Evolutionary conservation across 495 filamentous ascomycete species (phyloP).

Genomic region (Hypoxylon fuscum): DNA sequence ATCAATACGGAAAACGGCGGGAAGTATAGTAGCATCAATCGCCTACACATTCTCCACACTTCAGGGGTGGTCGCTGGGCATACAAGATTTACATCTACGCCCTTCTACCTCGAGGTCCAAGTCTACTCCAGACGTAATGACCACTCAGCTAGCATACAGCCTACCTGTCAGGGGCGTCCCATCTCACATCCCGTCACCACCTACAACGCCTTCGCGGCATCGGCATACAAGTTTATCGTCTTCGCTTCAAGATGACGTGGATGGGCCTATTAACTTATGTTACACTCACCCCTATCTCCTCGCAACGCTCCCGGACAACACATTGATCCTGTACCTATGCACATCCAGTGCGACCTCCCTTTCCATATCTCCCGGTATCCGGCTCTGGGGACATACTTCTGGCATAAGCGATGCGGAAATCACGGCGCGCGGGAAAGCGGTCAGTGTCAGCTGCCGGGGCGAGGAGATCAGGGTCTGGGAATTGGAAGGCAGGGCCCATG

Average conservation of each 20-base stretch:
- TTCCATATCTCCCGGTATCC: constrained; percentile 75
- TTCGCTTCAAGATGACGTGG: constrained; percentile 19
- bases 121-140: constrained; percentile 55
- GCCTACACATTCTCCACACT: constrained; percentile 80
- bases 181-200: constrained; percentile 54
- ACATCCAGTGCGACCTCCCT: constrained; percentile 74
- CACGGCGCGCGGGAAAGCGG: constrained; percentile 85
- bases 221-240: constrained; percentile 50
- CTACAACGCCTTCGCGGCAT: constrained; percentile 61
- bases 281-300: constrained; percentile 94
- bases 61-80: constrained; percentile 84
- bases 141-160: constrained; percentile 56
- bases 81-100: constrained; percentile 82
- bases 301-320: constrained; percentile 90
- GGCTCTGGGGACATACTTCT: constrained; percentile 94
- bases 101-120: constrained; percentile 33
- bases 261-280: constrained; percentile 76
- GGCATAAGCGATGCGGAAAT: constrained; percentile 88
- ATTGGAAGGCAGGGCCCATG: constrained; percentile 74
- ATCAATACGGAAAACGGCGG: constrained; percentile 70
- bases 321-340: constrained; percentile 85
- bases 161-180: constrained; percentile 39
- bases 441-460: constrained; percentile 83
- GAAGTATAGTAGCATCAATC: constrained; percentile 76
- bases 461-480: constrained; percentile 95